Base-by-base conservation (phyloP, 2,329 filamentous ascomycete genomes). In the Catunica adiposa region DNA sequence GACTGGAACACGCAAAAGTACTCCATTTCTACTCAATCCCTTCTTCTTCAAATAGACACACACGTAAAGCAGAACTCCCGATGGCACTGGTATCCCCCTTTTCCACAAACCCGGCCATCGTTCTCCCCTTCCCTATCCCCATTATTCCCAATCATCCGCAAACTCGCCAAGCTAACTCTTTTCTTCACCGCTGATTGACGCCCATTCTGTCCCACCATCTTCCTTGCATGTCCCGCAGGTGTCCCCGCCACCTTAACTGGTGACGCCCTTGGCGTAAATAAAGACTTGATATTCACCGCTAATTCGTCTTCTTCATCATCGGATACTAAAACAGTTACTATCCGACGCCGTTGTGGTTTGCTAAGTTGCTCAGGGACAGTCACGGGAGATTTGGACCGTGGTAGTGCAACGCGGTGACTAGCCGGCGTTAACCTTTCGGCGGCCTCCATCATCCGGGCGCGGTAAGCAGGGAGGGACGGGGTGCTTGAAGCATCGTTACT, bases 51-150 rank as follows among this genome's bases (percentile, higher is more conserved):
- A 40, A 40, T 53, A 20, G 56, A 69, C 57, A 77, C 66, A 61
- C 79, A 82, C 8, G 69, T 70, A 61, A 83, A 80, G 65, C 79
- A 82, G 66, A 81, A 82, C 59, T 77, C 73, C 55, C 74, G 69
- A 2, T 72, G 72, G 59, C 79, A 82, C 15, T 66, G 67, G 62
- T 75, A 81, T 11, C 75, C 78, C 60, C 73, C 71, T 60, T 75
- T 66, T 2, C 79, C 79, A 58, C 79, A 82, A 14, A 68, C 68
- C 53, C 74, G 23, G 3, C 20, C 44, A 29, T 15, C 44, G 37
- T 3, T 20, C 11, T 29, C 44, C 44, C 11, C 44, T 48, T 48
- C 44, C 26, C 22, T 8, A 46, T 25, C 22, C 23, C 22, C 8
- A 9, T 22, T 14, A 11, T 9, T n/a, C 23, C 23, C 44, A 11